Evolutionary conservation across 345 rosid species (phyloP).

Genomic region (Mallotus nudiflorus): DNA sequence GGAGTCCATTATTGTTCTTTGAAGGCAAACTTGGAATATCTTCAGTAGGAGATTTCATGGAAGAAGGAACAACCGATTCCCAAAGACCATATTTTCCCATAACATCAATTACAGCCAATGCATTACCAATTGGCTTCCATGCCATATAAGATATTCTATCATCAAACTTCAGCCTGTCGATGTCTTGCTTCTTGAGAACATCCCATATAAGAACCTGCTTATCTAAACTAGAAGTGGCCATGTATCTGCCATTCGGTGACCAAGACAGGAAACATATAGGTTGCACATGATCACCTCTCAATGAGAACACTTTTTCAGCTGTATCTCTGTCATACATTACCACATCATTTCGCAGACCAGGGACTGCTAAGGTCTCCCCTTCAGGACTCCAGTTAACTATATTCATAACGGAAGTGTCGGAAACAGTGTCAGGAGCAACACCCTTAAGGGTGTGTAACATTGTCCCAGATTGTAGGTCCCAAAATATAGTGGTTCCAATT

Average conservation of each 20-base stretch:
- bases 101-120: slow-evolving; percentile 83
- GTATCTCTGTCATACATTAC: slow-evolving; percentile 93
- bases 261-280: slow-evolving; percentile 73
- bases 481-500: slow-evolving; percentile 68
- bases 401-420: slow-evolving; percentile 59
- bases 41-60: slow-evolving; percentile 83
- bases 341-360: slow-evolving; percentile 81
- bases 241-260: slow-evolving; percentile 94
- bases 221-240: slow-evolving; percentile 89
- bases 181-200: slow-evolving; percentile 77
- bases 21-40: slow-evolving; percentile 61
- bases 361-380: slow-evolving; percentile 83
- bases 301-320: slow-evolving; percentile 74
- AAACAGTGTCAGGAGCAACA: slow-evolving; percentile 63
- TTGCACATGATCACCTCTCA: slow-evolving; percentile 79
- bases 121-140: slow-evolving; percentile 87
- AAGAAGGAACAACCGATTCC: slow-evolving; percentile 89
- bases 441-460: slow-evolving; percentile 60
- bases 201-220: slow-evolving; percentile 90
- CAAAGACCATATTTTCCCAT: slow-evolving; percentile 79
- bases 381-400: slow-evolving; percentile 91
- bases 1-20: slow-evolving; percentile 69
- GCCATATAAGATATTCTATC: slow-evolving; percentile 77
- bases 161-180: slow-evolving; percentile 81
- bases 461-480: slow-evolving; percentile 84